These are phyloP conservation scores for Boechera stricta DNA, from an alignment of 345 rosid genomes.

Conservation along the genomic window DNA sequence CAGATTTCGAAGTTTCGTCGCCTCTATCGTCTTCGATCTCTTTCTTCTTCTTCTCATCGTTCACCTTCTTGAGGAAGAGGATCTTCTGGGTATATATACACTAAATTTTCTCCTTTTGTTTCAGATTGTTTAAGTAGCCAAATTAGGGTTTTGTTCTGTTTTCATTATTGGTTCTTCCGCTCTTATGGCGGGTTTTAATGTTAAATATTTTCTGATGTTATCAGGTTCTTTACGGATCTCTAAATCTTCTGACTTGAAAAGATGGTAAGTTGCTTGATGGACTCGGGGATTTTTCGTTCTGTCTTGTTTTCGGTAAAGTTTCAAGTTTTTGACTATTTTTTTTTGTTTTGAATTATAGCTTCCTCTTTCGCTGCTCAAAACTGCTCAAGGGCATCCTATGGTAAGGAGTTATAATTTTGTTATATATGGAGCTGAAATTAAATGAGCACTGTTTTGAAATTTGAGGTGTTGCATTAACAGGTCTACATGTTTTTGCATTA, in stretches of 20 bases:
- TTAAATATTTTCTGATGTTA: not conserved
- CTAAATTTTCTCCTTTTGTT: slow-evolving; percentile 18
- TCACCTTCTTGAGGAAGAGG: not conserved
- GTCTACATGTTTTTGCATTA: not conserved
- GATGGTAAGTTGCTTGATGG: slow-evolving; percentile 38
- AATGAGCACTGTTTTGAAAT: not conserved
- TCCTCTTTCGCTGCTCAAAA: slow-evolving; percentile 44
- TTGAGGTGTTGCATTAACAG: not conserved
- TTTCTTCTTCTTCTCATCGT: not conserved
- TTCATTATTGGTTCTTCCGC: not conserved
- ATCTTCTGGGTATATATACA: not conserved
- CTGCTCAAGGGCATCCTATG: slow-evolving; percentile 51
- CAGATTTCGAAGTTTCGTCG: slow-evolving; percentile 28
- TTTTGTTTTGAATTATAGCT: slow-evolving; percentile 24
- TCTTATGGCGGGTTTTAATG: not conserved
- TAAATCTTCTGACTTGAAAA: slow-evolving; percentile 16
- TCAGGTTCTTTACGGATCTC: slow-evolving; percentile 31
- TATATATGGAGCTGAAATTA: not conserved
- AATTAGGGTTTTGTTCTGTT: slow-evolving; percentile 27
- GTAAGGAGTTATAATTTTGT: slow-evolving; percentile 21
- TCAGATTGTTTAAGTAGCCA: not conserved
- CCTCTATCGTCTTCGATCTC: slow-evolving; percentile 25
- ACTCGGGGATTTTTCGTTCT: slow-evolving; percentile 11
- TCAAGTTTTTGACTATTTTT: not conserved
- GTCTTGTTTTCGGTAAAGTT: not conserved